Percentiles rank a stretch among this genome's conserved stretches.
Conservation (phyloP, 331 rosid genomes). For the Cydonia oblonga region DNA sequence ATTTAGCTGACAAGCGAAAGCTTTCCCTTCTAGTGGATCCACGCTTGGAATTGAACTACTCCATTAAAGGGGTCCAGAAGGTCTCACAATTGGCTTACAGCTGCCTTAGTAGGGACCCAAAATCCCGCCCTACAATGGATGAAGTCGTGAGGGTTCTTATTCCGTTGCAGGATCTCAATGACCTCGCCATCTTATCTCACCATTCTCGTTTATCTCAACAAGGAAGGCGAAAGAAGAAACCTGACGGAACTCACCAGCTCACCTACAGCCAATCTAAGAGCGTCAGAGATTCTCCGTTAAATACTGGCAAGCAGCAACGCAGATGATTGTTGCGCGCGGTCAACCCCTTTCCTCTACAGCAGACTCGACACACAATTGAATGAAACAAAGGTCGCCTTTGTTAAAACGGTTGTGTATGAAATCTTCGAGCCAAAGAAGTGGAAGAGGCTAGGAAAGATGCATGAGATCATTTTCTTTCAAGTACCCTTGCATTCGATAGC, state of each 20-base stretch:
- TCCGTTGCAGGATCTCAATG: constrained; percentile 68
- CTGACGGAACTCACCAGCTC: constrained; percentile 57
- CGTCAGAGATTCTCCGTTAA: constrained; percentile 64
- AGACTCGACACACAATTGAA: constrained; percentile 5
- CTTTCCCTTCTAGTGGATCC: constrained; percentile 65
- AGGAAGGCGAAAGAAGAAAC: constrained; percentile 71
- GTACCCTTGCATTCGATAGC: constrained; percentile 26
- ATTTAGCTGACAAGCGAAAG: constrained; percentile 69
- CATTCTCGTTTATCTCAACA: constrained; percentile 72
- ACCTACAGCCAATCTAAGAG: constrained; percentile 49
- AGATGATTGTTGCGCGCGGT: constrained; percentile 31
- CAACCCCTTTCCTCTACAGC: constrained; percentile 11
- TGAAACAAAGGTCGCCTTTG: constrained; percentile 28
- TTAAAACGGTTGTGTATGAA: constrained; percentile 25
- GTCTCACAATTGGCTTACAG: constrained; percentile 60
- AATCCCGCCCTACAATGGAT: constrained; percentile 80
- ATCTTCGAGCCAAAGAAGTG: constrained; percentile 29
- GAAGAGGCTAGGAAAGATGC: constrained; percentile 22
- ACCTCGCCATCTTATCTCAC: constrained; percentile 57
- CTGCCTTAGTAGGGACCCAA: constrained; percentile 70
- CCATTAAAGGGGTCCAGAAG: constrained; percentile 71
- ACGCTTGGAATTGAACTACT: constrained; percentile 68
- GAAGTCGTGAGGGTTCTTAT: constrained; percentile 66
- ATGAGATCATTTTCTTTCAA: constrained; percentile 21
- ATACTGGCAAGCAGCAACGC: constrained; percentile 44